phyloP scores from a whole-genome alignment of 768 basidiomycete genomes.

The Paxillus involutus region DNA sequence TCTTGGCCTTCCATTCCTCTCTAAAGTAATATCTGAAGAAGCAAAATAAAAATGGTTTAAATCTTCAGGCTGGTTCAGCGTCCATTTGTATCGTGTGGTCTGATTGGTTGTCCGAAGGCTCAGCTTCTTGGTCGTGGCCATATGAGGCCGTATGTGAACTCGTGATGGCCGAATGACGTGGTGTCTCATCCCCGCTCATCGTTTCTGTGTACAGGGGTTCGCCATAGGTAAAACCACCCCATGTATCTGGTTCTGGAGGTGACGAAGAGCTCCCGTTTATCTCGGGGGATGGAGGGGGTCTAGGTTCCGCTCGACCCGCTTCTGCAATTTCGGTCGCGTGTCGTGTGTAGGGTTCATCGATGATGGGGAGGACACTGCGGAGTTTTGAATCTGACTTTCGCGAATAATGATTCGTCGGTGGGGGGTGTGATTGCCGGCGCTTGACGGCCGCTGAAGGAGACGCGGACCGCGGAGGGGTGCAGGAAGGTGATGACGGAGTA shows the following conservation, averaged over 20 bases:
- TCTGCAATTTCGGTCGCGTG: slow-evolving; percentile 28
- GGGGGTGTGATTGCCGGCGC: slow-evolving; percentile 56
- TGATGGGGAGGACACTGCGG: slow-evolving; percentile 67
- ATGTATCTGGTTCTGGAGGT: slow-evolving; percentile 33
- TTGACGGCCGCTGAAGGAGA: slow-evolving; percentile 44
- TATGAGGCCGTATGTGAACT: slow-evolving; percentile 22
- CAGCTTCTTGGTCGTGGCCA: slow-evolving; percentile 21
- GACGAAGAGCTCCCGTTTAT: slow-evolving; percentile 25
- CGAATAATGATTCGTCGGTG: slow-evolving; percentile 34
- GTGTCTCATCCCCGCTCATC: slow-evolving; percentile 42
- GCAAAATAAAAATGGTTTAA: slow-evolving; percentile 7
- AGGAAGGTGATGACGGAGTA: slow-evolving; percentile 34
- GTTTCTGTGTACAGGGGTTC: slow-evolving; percentile 34
- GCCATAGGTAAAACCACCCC: slow-evolving; percentile 41
- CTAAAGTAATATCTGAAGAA: slow-evolving; percentile 6
- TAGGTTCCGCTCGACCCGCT: slow-evolving; percentile 14
- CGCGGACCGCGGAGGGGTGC: slow-evolving; percentile 48
- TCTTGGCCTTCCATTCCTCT: slow-evolving; percentile 1
- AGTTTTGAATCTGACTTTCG: slow-evolving; percentile 69
- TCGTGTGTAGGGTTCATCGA: slow-evolving; percentile 58
- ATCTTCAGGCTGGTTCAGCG: slow-evolving; percentile 10
- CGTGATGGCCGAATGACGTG: slow-evolving; percentile 39
- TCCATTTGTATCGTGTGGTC: slow-evolving; percentile 30
- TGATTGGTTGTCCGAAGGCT: slow-evolving; percentile 20
- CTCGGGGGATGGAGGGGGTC: slow-evolving; percentile 26